Evolutionary conservation across 1,284 basidiomycete species (phyloP).

Genomic region (Moniliella sp.): DNA sequence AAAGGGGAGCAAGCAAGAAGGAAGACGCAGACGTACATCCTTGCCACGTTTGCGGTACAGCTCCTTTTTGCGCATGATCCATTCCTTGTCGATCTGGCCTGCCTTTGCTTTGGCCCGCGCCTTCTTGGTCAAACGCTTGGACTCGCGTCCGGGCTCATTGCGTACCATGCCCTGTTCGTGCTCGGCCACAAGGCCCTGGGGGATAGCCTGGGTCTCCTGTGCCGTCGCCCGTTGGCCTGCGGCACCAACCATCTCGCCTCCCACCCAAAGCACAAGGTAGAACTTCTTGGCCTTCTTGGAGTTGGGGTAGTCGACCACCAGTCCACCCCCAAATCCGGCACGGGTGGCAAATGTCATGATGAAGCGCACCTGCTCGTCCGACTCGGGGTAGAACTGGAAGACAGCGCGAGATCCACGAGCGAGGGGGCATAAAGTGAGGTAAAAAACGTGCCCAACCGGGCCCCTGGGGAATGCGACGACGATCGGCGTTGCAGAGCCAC

Average conservation of each 20-base stretch:
- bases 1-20: too few species aligned
- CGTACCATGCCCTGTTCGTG: constrained; percentile 23
- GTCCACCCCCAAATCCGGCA: constrained; percentile 85
- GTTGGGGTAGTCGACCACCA: constrained; percentile 57
- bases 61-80: constrained; percentile 43
- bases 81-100: constrained; percentile 36
- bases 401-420: constrained; percentile 78
- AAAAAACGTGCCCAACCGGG: constrained; percentile 79
- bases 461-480: constrained; percentile 72
- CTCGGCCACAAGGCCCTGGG: constrained; percentile 14
- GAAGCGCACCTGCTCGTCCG: constrained; percentile 38
- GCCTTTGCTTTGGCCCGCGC: constrained; percentile 34
- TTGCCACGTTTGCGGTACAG: constrained; percentile 41
- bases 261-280: constrained; percentile 33
- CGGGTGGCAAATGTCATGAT: constrained; percentile 79
- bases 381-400: constrained; percentile 39
- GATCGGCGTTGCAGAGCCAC: constrained; percentile 94
- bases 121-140: constrained; percentile 32
- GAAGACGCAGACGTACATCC: constrained; percentile 23
- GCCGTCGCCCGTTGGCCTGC: constrained; percentile 9
- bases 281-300: constrained; percentile 34
- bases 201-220: constrained; percentile 34
- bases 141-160: constrained; percentile 44
- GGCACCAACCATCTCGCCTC: constrained; percentile 35
- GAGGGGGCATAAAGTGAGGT: constrained; percentile 77